phyloP scores from a whole-genome alignment of 345 rosid genomes.

The Citrus mangshanensis region DNA sequence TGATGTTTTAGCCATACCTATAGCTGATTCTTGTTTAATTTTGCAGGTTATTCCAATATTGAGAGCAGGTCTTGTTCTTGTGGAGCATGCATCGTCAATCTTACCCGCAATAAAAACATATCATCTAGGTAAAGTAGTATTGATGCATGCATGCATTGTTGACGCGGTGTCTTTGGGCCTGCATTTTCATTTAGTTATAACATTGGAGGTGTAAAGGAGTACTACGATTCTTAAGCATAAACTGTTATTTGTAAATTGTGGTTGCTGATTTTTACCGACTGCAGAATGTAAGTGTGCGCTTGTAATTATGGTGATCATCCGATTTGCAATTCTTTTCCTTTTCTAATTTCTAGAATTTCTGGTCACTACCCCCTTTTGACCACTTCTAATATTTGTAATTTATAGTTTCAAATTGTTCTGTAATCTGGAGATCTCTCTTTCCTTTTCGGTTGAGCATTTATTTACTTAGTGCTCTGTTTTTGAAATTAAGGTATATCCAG shows the following conservation, averaged over 20 bases:
- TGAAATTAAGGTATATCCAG: conserved; percentile 58
- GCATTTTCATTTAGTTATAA: background rate
- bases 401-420: background rate
- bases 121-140: conserved; percentile 60
- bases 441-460: conserved; percentile 7
- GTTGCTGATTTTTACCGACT: background rate
- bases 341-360: background rate
- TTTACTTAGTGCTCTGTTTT: conserved; percentile 9
- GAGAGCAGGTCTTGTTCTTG: conserved; percentile 96
- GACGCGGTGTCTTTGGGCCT: background rate
- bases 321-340: background rate
- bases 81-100: conserved; percentile 79
- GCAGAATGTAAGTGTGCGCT: background rate
- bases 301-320: background rate
- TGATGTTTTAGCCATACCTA: conserved; percentile 1
- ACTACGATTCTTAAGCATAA: background rate
- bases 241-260: background rate
- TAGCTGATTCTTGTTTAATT: conserved; percentile 12
- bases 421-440: background rate
- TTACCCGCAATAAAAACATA: conserved; percentile 81
- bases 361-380: background rate
- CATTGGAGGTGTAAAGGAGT: background rate
- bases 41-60: conserved; percentile 81
- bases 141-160: background rate
- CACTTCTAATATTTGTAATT: background rate